These are phyloP conservation scores for Aureobasidium subglaciale DNA, from an alignment of 2,329 filamentous ascomycete species.

Conservation along the genomic window DNA sequence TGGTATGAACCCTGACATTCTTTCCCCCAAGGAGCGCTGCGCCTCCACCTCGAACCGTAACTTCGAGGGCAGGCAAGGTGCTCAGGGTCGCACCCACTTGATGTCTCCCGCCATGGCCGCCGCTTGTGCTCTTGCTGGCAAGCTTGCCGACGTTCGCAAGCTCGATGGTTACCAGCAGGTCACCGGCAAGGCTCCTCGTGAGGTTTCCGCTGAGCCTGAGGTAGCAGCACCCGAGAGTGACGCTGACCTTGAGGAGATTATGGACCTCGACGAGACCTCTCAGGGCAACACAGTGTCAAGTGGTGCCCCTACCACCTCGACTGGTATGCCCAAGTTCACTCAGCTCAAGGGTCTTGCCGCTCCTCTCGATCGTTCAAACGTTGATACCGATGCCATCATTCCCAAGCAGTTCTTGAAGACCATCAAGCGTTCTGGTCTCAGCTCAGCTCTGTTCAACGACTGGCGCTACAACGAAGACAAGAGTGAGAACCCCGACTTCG, in stretches of 20 bases:
- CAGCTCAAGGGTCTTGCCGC: slow-evolving; percentile 81
- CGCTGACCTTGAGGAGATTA: slow-evolving; percentile 56
- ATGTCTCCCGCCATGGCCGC: slow-evolving; percentile 98
- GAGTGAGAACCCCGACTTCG: slow-evolving; percentile 68
- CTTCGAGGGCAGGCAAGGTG: slow-evolving; percentile 93
- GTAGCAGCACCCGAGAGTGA: slow-evolving; percentile 54
- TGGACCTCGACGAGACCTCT: slow-evolving; percentile 60
- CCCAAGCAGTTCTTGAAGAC: slow-evolving; percentile 99
- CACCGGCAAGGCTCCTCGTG: slow-evolving; percentile 44
- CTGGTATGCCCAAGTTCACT: slow-evolving; percentile 76
- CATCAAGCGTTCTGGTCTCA: slow-evolving; percentile 94
- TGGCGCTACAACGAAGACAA: slow-evolving; percentile 67
- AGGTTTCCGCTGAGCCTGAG: slow-evolving; percentile 51
- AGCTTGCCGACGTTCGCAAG: slow-evolving; percentile 84
- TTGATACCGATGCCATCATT: slow-evolving; percentile 99
- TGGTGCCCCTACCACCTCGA: slow-evolving; percentile 41
- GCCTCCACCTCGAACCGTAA: slow-evolving; percentile 95
- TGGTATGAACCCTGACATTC: slow-evolving; percentile 98
- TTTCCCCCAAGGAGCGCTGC: slow-evolving; percentile 85
- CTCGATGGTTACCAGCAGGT: slow-evolving; percentile 51
- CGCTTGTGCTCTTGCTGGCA: slow-evolving; percentile 80
- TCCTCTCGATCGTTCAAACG: slow-evolving; percentile 78
- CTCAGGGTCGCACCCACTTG: slow-evolving; percentile 81
- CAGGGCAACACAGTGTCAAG: slow-evolving; percentile 56
- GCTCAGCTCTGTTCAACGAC: slow-evolving; percentile 76